phyloP scores from a whole-genome alignment of 768 basidiomycete species.

The Piloderma croceum region DNA sequence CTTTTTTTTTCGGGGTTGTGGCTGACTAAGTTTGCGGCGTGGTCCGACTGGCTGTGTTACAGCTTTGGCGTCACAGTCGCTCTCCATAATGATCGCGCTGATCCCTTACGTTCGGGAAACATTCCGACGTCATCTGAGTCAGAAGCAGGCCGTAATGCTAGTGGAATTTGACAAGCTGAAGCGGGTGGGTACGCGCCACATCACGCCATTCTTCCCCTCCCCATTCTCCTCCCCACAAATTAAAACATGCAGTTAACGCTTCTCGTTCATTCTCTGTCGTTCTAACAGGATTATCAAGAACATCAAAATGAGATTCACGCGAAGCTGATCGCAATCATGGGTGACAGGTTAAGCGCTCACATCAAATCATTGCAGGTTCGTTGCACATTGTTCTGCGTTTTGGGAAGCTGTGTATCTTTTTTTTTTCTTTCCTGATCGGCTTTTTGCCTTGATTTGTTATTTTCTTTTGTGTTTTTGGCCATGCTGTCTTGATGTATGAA shows the following conservation, averaged over 20 bases:
- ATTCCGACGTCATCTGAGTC: slow-evolving; percentile 87
- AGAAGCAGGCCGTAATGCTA: slow-evolving; percentile 94
- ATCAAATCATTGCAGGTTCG: slow-evolving; percentile 73
- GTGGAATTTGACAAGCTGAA: slow-evolving; percentile 98
- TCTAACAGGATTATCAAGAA: slow-evolving; percentile 98
- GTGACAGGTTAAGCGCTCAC: slow-evolving; percentile 84
- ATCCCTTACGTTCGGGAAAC: slow-evolving; percentile 95
- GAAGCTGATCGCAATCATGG: slow-evolving; percentile 97
- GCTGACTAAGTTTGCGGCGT: slow-evolving; percentile 3
- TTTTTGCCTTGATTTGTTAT: slow-evolving; percentile 8
- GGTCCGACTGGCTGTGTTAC: slow-evolving; percentile 6
- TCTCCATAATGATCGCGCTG: slow-evolving; percentile 90
- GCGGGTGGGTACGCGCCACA: slow-evolving; percentile 62
- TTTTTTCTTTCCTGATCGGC: neutral
- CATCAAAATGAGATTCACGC: slow-evolving; percentile 99
- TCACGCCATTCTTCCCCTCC: slow-evolving; percentile 1
- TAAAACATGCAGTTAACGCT: neutral
- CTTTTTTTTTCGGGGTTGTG: slow-evolving; percentile 5
- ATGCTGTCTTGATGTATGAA: no score
- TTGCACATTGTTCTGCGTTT: neutral
- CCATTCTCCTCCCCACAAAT: neutral
- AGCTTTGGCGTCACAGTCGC: slow-evolving; percentile 94
- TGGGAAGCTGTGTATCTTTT: slow-evolving; percentile 2
- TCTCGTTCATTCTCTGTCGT: no score
- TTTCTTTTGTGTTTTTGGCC: no score